Evolutionary conservation across 202 grass and related monocot species (phyloP), one percentile per base, ranked within the genome.

Genomic region (Alloteropsis angusta): DNA sequence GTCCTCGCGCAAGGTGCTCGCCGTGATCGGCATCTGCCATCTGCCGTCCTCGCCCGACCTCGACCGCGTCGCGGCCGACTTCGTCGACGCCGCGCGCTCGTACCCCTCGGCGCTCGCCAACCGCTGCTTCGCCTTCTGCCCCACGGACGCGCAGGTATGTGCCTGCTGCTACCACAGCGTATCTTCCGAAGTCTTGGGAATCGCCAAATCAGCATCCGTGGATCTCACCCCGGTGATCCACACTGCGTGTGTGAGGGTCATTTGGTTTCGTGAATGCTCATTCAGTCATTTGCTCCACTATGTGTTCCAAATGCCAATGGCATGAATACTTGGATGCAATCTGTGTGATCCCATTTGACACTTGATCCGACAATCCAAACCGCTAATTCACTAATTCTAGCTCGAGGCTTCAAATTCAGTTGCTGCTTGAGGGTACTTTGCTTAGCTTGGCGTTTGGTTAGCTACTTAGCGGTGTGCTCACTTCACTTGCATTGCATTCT

Each of bases 1-100:
- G 84, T 94, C 96, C 71, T 89, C 80, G 37, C 96, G 96, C 74
- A 99, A 99, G 88, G 91, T 99, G 57, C 92, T 99, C 72, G 92
- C 92, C 39, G 92, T 99, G 57, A 28, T 99, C 59, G 96, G 88
- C 55, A 88, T 99, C 83, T 95, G 87, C 67, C 92, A 99, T 72
- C 86, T 91, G 58, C 96, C 96, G 4, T 79, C 87, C 55, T 92
- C 91, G 17, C 80, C 80, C 30, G 84, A 93, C 72, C 87, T 98
- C 49, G 84, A 89, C 81, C 68, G 68, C 38, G 88, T 99, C 5
- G 79, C 86, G 17, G 82, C 87, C 0, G 92, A 99, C 50, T 99
- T 99, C 50, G 28, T 92, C n/a, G 63, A 83, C 56, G 84, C 88
- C 0, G 86, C 81, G 23, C 84, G 89, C 14, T 73, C 85, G 5